These are phyloP conservation scores for Boletus vinaceobasis DNA, from an alignment of 768 basidiomycete genomes.

Conservation along the genomic window DNA sequence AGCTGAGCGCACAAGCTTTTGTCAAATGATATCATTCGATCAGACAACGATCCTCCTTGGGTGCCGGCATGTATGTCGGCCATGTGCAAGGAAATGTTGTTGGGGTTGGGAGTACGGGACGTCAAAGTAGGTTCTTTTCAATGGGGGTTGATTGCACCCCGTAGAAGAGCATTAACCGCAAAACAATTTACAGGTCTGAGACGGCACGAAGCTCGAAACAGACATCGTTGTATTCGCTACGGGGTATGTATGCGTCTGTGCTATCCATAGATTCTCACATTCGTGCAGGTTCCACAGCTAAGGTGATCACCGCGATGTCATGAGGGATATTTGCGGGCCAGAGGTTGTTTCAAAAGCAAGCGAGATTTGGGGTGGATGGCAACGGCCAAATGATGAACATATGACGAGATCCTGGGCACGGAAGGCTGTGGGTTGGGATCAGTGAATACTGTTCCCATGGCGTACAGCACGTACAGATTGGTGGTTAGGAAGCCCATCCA, in stretches of 20 bases:
- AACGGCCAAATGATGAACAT: conserved; percentile 53
- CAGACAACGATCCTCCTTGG: conserved; percentile 28
- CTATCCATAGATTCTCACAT: background rate
- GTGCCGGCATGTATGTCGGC: conserved; percentile 47
- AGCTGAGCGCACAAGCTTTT: conserved; percentile 29
- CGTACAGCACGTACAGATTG: background rate
- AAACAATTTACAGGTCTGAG: too few relatives aligned
- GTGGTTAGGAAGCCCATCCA: background rate
- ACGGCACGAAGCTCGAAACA: conserved; percentile 12
- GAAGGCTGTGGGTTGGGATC: conserved; percentile 28
- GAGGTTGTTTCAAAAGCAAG: conserved; percentile 42
- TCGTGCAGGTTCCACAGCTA: conserved; percentile 31
- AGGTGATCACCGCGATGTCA: conserved; percentile 37
- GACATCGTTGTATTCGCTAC: conserved; percentile 24
- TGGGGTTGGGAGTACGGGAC: background rate
- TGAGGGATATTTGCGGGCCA: conserved; percentile 42
- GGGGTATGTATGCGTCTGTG: background rate
- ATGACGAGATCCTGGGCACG: conserved; percentile 15
- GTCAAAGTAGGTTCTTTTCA: background rate
- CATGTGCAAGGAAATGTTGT: conserved; percentile 46
- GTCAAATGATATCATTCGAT: background rate
- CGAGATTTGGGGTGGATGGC: conserved; percentile 50
- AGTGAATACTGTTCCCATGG: background rate
- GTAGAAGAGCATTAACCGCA: background rate
- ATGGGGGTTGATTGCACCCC: conserved; percentile 50